Evolutionary conservation across 2,329 filamentous ascomycete genomes (phyloP), one percentile per base, ranked within the genome.

Genomic region (Aspergillus hiratsukae): DNA sequence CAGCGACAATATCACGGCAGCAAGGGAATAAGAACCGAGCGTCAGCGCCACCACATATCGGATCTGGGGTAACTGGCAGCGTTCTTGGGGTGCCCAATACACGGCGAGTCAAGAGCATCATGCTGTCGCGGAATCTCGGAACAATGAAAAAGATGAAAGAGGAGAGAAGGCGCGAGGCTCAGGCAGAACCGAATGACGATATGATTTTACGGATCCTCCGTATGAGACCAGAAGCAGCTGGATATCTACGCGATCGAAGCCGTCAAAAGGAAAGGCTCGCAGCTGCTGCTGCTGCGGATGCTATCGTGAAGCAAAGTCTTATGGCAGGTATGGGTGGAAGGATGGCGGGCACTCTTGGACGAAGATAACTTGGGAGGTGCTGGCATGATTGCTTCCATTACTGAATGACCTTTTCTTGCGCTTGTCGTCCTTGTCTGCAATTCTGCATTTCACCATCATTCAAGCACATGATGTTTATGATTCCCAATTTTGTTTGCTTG

Each of bases 101-200:
- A 78, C 62, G 83, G 41, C 76, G 80, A 51, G 78, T 78, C 25
- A 82, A 82, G 69, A 90, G 87, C 62, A 95, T 99, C 74, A 91
- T 99, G 89, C 87, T 96, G 76, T 91, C 86, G 66, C 87, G 93
- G 56, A 99, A 97, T 71, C 77, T 99, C 53, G 94, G 94, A 48
- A 97, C 94, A 7, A 97, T 99, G 91, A 88, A 87, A 65, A 90
- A 93, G 70, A 91, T 90, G 43, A 97, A 97, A 75, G 91, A 96
- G 72, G 93, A 96, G 75, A 97, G 96, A 78, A 83, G 94, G 61
- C 91, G 92, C 66, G 93, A 97, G 72, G 91, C 91, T 1, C 94
- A 99, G 71, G 93, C 94, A 1, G 94, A 97, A 71, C 93, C 94
- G 1, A 96, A 88, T 71, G 94, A 99, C 73, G 94, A 99, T 71